phyloP scores from a whole-genome alignment of 225 moss, liverwort and hornwort genomes.

The Polytrichum formosum region DNA sequence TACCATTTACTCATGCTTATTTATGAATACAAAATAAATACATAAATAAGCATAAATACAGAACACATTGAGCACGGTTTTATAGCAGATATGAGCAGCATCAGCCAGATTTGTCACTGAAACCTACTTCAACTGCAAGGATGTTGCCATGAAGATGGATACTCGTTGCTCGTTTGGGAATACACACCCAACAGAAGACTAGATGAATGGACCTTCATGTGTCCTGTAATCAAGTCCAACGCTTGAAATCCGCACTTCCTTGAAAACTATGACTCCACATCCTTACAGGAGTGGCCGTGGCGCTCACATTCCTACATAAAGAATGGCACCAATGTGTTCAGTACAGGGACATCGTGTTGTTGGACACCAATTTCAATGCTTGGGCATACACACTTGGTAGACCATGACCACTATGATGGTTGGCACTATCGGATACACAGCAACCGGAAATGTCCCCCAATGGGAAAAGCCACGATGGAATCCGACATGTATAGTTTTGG shows the following conservation, averaged over 20 bases:
- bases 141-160: conserved; percentile 54
- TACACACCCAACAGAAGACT: conserved; percentile 50
- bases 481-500: conserved; percentile 9
- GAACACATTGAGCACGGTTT: conserved; percentile 26
- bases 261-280: conserved; percentile 29
- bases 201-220: conserved; percentile 48
- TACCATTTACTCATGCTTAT: no score
- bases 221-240: background rate
- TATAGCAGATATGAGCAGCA: conserved; percentile 46
- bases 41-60: no score
- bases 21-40: no score
- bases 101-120: conserved; percentile 15
- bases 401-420: conserved; percentile 53
- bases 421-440: conserved; percentile 31
- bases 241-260: conserved; percentile 1
- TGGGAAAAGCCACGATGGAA: no score
- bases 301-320: conserved; percentile 40
- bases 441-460: no score
- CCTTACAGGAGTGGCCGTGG: conserved; percentile 4
- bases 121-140: conserved; percentile 48
- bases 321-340: conserved; percentile 32
- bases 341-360: conserved; percentile 26
- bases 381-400: conserved; percentile 43
- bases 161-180: conserved; percentile 28
- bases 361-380: conserved; percentile 37